Evolutionary conservation across 2,329 filamentous ascomycete species (phyloP).

Genomic region (Sodiomyces alkalinus): DNA sequence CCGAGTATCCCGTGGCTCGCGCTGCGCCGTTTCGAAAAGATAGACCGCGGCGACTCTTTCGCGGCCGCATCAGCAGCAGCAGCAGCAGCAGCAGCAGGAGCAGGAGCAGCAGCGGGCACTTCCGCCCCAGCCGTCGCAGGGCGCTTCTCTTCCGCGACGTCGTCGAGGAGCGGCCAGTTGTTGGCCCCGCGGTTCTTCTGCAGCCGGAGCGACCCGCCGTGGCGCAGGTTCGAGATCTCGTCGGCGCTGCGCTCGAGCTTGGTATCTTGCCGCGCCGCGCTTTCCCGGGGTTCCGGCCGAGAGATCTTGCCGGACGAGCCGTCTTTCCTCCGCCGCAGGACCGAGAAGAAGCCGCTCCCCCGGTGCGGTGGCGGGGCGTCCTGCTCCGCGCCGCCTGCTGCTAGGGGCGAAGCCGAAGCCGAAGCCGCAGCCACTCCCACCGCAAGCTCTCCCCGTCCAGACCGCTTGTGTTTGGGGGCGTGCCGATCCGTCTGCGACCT

Average conservation of each 20-base stretch:
- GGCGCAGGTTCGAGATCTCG: conserved; percentile 32
- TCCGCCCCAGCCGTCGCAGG: conserved; percentile 19
- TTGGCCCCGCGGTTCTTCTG: conserved; percentile 11
- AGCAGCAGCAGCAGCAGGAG: too few species aligned
- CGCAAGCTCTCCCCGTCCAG: conserved; percentile 22
- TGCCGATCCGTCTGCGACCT: conserved; percentile 9
- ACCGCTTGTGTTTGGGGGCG: conserved; percentile 23
- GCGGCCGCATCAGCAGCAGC: conserved; percentile 5
- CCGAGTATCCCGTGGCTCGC: conserved; percentile 22
- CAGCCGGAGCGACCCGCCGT: conserved; percentile 13
- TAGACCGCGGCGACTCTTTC: conserved; percentile 9
- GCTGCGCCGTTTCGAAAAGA: conserved; percentile 20
- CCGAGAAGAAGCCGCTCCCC: conserved; percentile 39
- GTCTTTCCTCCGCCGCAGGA: conserved; percentile 50
- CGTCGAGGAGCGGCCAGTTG: conserved; percentile 32
- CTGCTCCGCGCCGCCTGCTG: conserved; percentile 8
- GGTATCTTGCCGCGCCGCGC: conserved; percentile 45
- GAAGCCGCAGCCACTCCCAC: too few species aligned
- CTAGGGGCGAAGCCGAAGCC: conserved; percentile 10
- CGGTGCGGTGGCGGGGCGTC: conserved; percentile 16
- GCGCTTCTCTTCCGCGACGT: conserved; percentile 16
- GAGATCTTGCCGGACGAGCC: conserved; percentile 35
- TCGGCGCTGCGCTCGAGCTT: conserved; percentile 41
- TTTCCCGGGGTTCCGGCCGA: conserved; percentile 36
- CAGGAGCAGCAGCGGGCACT: conserved; percentile 4